phyloP scores from a whole-genome alignment of 805 yeast species.

The Candida morakotiae region DNA sequence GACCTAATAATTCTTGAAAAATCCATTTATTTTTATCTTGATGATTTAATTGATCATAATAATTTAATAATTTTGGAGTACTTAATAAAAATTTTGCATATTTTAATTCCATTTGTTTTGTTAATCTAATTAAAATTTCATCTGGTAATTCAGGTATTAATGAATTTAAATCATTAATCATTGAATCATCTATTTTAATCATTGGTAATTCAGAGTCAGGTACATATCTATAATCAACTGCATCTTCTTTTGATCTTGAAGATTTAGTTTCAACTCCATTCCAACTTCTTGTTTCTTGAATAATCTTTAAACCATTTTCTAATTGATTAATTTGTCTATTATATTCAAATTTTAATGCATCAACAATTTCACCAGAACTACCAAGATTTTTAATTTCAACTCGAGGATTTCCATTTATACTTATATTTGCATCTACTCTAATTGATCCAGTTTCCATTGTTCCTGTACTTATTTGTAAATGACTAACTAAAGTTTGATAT shows the following conservation, averaged over 20 bases:
- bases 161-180: constrained; percentile 37
- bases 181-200: constrained; percentile 41
- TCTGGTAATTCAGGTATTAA: constrained; percentile 64
- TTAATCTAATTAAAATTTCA: constrained; percentile 42
- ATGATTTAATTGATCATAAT: constrained; percentile 36
- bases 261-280: constrained; percentile 67
- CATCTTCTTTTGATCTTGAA: constrained; percentile 72
- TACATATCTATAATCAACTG: constrained; percentile 86
- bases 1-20: constrained; percentile 75
- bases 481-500: constrained; percentile 67
- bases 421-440: constrained; percentile 92
- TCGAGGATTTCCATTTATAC: constrained; percentile 65
- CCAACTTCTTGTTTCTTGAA: constrained; percentile 88
- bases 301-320: constrained; percentile 23
- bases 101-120: constrained; percentile 48
- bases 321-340: constrained; percentile 58
- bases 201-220: constrained; percentile 88
- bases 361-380: constrained; percentile 72
- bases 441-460: constrained; percentile 93
- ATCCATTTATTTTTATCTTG: constrained; percentile 67
- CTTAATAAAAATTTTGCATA: constrained; percentile 71
- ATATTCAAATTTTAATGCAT: constrained; percentile 73
- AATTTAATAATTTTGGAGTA: constrained; percentile 44
- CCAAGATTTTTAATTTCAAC: constrained; percentile 90
- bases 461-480: constrained; percentile 75